Conservation (phyloP, 2,329 filamentous ascomycete genomes). For the Taxawa tesnikishii region DNA sequence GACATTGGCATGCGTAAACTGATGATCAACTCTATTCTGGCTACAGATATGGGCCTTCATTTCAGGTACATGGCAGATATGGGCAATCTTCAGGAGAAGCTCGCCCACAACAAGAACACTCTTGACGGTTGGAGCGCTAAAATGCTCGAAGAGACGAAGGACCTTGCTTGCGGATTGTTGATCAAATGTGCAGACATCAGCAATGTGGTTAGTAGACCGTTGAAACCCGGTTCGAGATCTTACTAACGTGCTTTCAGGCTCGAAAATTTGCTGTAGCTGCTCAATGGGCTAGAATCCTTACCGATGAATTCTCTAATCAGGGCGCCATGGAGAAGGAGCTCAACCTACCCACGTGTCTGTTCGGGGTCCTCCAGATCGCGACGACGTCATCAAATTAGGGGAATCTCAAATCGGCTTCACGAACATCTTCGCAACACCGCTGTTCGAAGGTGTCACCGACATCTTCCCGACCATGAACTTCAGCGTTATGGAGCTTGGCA, state of each 20-base stretch:
- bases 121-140: constrained; percentile 67
- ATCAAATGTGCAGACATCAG: constrained; percentile 99
- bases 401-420: constrained; percentile 92
- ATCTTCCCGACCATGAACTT: constrained; percentile 77
- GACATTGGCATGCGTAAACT: constrained; percentile 70
- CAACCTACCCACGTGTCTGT: constrained; percentile 75
- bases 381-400: constrained; percentile 70
- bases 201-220: constrained; percentile 63
- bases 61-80: constrained; percentile 93
- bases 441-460: constrained; percentile 80
- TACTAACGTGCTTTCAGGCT: constrained; percentile 41
- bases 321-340: constrained; percentile 83
- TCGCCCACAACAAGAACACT: constrained; percentile 50
- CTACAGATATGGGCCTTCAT: constrained; percentile 94
- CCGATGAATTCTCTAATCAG: constrained; percentile 89
- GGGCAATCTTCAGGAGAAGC: constrained; percentile 65
- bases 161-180: constrained; percentile 74
- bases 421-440: constrained; percentile 84
- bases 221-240: neutral
- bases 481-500: constrained; percentile 67
- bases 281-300: constrained; percentile 86
- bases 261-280: constrained; percentile 71
- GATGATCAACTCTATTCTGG: constrained; percentile 95
- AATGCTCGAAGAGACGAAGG: constrained; percentile 61
- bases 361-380: constrained; percentile 68